Evolutionary conservation across 108 stramenopile genomes (phyloP).

Genomic region (Cyclotella choctawhatcheeana): DNA sequence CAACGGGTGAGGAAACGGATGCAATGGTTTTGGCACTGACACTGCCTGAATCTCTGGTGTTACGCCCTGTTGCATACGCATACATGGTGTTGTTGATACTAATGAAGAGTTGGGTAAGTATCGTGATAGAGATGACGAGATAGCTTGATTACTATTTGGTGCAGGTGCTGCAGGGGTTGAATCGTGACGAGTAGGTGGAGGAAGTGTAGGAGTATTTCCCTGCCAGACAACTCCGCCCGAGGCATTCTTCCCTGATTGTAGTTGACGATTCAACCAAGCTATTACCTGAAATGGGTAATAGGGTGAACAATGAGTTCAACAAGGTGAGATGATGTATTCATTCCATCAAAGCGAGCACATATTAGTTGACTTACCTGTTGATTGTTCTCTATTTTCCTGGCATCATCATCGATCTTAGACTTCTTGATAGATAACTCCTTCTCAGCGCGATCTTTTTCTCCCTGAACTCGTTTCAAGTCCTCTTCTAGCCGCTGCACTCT

Average conservation of each 20-base stretch:
- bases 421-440: slow-evolving; percentile 29
- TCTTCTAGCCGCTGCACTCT: slow-evolving; percentile 16
- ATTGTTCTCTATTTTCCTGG: slow-evolving; percentile 47
- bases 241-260: slow-evolving; percentile 10
- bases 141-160: neutral
- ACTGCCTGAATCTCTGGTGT: slow-evolving; percentile 6
- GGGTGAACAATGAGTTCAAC: neutral
- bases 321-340: neutral
- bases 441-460: slow-evolving; percentile 18
- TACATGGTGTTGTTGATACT: neutral
- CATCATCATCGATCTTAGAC: slow-evolving; percentile 29
- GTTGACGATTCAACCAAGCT: slow-evolving; percentile 50
- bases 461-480: slow-evolving; percentile 13
- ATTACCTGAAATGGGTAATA: slow-evolving; percentile 30
- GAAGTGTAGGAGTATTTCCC: slow-evolving; percentile 5
- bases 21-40: neutral
- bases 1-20: slow-evolving; percentile 1
- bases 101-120: slow-evolving; percentile 10
- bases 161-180: slow-evolving; percentile 5
- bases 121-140: slow-evolving; percentile 5
- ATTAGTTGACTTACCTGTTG: slow-evolving; percentile 37
- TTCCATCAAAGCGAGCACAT: neutral
- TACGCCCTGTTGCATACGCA: neutral
- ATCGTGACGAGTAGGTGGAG: neutral
- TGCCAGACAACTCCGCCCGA: slow-evolving; percentile 25